These are phyloP conservation scores for Fagopyrum homotropicum DNA, from an alignment of 148 eudicot species.

Conservation along the genomic window DNA sequence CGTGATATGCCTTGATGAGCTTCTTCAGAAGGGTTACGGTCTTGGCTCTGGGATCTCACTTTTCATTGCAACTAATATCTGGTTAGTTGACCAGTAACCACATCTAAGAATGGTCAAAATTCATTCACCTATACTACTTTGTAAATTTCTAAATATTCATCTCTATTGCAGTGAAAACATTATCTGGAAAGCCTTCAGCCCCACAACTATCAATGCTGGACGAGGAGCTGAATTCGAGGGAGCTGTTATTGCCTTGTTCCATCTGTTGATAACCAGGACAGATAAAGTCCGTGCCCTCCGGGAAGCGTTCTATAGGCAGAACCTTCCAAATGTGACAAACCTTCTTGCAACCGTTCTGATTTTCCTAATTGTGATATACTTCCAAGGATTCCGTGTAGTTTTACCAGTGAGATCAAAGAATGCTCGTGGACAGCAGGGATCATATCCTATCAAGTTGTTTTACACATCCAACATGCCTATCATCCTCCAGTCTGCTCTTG, in stretches of 20 bases:
- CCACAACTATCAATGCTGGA: constrained; percentile 53
- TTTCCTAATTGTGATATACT: constrained; percentile 22
- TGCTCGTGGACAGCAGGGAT: constrained; percentile 63
- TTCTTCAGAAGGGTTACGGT: constrained; percentile 91
- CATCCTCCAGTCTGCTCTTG: constrained; percentile 67
- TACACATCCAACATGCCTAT: constrained; percentile 88
- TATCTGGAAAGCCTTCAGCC: constrained; percentile 72
- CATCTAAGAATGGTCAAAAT: not conserved
- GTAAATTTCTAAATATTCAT: not conserved
- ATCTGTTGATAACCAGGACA: constrained; percentile 45
- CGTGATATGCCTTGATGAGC: constrained; percentile 77
- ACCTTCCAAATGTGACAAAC: constrained; percentile 33
- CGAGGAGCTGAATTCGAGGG: constrained; percentile 70
- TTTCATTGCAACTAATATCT: constrained; percentile 79
- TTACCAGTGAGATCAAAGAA: constrained; percentile 39
- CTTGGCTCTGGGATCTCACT: constrained; percentile 82
- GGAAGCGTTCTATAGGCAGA: constrained; percentile 66
- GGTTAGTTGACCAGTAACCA: constrained; percentile 27
- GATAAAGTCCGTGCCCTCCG: constrained; percentile 58
- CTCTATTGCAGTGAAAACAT: constrained; percentile 42
- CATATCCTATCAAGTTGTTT: constrained; percentile 63
- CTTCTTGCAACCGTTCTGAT: constrained; percentile 24
- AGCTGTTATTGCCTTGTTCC: constrained; percentile 62
- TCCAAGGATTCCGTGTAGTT: constrained; percentile 28
- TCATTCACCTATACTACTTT: not conserved